Evolutionary conservation across 1,284 basidiomycete genomes (phyloP), one percentile per base, ranked within the genome.

Genomic region (Tilletia walkeri): DNA sequence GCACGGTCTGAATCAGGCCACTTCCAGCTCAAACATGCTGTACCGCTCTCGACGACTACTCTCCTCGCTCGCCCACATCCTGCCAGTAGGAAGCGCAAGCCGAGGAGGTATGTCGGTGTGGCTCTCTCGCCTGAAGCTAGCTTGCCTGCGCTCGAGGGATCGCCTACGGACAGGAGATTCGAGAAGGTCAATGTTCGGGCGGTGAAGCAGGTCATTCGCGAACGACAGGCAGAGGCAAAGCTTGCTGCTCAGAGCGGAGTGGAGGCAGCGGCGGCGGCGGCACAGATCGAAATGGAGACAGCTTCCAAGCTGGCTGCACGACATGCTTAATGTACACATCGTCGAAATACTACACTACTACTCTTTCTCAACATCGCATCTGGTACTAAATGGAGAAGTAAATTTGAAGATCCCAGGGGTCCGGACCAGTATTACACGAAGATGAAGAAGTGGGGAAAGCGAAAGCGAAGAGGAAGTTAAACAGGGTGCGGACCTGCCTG

Each of bases 101-200:
- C 68, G 48, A 74, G 80, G 36, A 71, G 81, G 53, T 83, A 82
- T 72, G 76, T 83, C 41, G 82, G 80, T 61, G 77, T 83, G 39
- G 75, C 75, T 38, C 73, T 80, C 24, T 66, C 72, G 65, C 77
- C 76, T 1, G 72, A 77, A 10, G 71, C 70, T 48, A 54, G 65
- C 50, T 76, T 80, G 61, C 80, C 78, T 12, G 68, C 72, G 5
- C 70, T 71, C 20, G 63, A 68, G 9, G 75, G 76, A 66, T 69
- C 70, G 20, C 75, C 75, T 2, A 76, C 78, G 16, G 67, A 74
- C 47, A 73, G 80, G 30, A 68, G 75, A n/a, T 81, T 81, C 69
- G 76, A 74, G 38, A 80, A 79, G 70, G 74, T 79, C 50, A 78
- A 81, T 69, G 71, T 80, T 69, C 73, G 78, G 67, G 75, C 75